Conservation (phyloP, 2,329 filamentous ascomycete species). For the Didymella pinodella region DNA sequence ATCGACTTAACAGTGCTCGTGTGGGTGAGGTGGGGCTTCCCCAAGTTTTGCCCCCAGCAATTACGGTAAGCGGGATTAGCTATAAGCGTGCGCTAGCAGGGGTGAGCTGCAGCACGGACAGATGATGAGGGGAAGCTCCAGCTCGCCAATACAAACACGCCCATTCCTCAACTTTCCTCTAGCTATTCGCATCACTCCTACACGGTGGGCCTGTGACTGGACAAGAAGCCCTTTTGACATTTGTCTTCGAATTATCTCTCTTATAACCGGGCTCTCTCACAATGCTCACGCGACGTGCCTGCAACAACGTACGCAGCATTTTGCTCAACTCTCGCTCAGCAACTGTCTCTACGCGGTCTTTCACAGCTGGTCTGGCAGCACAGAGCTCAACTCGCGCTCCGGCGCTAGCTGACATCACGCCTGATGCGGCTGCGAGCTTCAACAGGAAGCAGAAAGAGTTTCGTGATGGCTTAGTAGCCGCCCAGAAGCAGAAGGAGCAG, state of each 20-base stretch:
- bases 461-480: constrained; percentile 79
- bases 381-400: constrained; percentile 58
- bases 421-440: constrained; percentile 76
- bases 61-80: not conserved
- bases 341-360: constrained; percentile 36
- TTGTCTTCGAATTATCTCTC: not conserved
- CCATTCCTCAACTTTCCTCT: not conserved
- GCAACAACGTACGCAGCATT: constrained; percentile 37
- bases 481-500: constrained; percentile 77
- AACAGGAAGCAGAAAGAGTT: constrained; percentile 85
- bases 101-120: constrained; percentile 21
- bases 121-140: constrained; percentile 22
- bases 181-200: not conserved
- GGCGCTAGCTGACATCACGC: constrained; percentile 84
- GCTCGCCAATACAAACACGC: constrained; percentile 8
- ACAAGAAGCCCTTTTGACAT: not conserved
- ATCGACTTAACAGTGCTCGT: too few species aligned
- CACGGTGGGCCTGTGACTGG: not conserved
- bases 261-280: constrained; percentile 17
- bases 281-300: constrained; percentile 46
- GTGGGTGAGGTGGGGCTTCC: constrained; percentile 3
- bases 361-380: constrained; percentile 36
- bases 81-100: constrained; percentile 14
- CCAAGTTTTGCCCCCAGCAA: constrained; percentile 10
- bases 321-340: constrained; percentile 28